Base-by-base conservation (phyloP, 2,329 filamentous ascomycete species). In the Fusarium nurragi region DNA sequence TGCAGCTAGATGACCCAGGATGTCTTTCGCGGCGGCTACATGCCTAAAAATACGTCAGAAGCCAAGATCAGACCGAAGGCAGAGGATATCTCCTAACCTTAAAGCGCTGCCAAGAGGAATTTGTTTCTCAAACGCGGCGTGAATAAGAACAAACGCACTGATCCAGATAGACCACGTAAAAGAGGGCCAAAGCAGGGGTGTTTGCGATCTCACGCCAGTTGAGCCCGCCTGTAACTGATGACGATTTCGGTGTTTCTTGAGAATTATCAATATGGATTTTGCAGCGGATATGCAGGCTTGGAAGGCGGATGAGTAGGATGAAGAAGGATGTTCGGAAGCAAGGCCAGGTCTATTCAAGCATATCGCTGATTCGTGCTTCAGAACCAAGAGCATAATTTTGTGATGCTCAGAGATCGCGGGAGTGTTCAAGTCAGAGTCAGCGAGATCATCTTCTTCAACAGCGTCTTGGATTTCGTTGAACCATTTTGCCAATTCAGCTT, bases 101-200 rank as follows among this genome's bases (percentile, higher is more conserved):
- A 78, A 61, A 1, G 79, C 79, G 14, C 76, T 76, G 0, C 71
- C 54, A 0, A 76, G 58, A 1, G 79, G 74, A 5, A 83, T 70
- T 28, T 83, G 77, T 1, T 76, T 75, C 58, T 81, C 80, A 60
- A 80, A 80, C 0, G 80, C 81, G 5, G 83, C 83, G 48, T 83
- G 82, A 5, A 83, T 78, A 5, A 85, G 67, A 19, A 85, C 79
- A 36, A 85, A 81, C 2, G 80, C 80, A 54, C 81, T 83, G 64
- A 84, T 84, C 83, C 83, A 85, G 0, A 82, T 75, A 2, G 79
- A 79, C 82, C 83, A 84, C 0, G 82, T 84, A 36, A 83, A 83
- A 0, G 81, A 82, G 4, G 82, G 82, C 81, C 82, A 84, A 0
- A 82, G 70, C 22, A 85, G 69, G 0, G 80, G 77, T 8, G 67